Evolutionary conservation across 495 filamentous ascomycete genomes (phyloP).

Genomic region (Xylaria bambusicola): DNA sequence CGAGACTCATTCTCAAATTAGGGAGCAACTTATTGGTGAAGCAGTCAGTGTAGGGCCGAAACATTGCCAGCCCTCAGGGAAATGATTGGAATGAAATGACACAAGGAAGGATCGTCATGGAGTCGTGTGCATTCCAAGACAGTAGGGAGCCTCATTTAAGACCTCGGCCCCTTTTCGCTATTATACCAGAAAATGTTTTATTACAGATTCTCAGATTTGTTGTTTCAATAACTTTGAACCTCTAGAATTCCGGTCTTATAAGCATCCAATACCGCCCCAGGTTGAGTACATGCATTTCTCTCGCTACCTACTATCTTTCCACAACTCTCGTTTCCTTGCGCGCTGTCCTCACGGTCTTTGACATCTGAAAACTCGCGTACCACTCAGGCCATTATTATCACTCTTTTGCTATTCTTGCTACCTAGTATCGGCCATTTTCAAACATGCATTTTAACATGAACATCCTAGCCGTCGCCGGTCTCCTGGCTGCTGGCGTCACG

Average conservation of each 20-base stretch:
- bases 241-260: constrained; percentile 23
- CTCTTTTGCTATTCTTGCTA: too few relatives aligned
- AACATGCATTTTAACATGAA: constrained; percentile 29
- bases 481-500: constrained; percentile 32
- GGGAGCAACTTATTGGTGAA: constrained; percentile 20
- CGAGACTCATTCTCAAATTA: constrained; percentile 20
- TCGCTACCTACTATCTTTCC: background rate
- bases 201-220: constrained; percentile 25
- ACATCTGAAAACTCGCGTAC: too few relatives aligned
- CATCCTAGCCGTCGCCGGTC: constrained; percentile 14
- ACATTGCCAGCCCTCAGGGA: constrained; percentile 21
- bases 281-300: background rate
- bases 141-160: constrained; percentile 25
- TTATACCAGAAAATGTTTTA: constrained; percentile 30
- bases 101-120: constrained; percentile 1
- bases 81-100: constrained; percentile 22
- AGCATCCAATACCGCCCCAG: constrained; percentile 14
- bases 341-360: constrained; percentile 13
- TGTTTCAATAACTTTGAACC: constrained; percentile 20
- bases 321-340: constrained; percentile 4
- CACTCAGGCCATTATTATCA: too few relatives aligned
- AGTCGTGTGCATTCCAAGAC: constrained; percentile 32
- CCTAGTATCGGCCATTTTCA: too few relatives aligned
- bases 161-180: constrained; percentile 27
- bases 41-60: constrained; percentile 12